Percentiles rank a stretch among this genome's conserved stretches.
These are phyloP conservation scores for Dichotomocladium elegans DNA, from an alignment of 371 early-diverging fungal species.

Conservation along the genomic window DNA sequence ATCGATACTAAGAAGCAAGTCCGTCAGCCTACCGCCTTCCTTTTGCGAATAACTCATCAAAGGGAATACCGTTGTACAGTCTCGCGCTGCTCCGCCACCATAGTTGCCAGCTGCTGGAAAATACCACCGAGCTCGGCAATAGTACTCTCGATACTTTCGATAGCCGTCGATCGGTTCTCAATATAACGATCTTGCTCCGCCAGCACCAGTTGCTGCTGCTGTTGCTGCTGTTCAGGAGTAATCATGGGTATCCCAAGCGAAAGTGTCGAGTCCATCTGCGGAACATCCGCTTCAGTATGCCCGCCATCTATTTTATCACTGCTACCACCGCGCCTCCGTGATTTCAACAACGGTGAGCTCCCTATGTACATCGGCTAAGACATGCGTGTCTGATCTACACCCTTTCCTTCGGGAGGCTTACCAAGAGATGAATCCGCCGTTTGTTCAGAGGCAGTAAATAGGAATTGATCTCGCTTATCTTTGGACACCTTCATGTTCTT, in stretches of 20 bases:
- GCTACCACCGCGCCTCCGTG: slow-evolving; percentile 45
- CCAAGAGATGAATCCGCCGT: slow-evolving; percentile 23
- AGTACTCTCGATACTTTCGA: slow-evolving; percentile 93
- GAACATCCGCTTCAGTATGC: too few relatives aligned
- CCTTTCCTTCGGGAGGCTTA: slow-evolving; percentile 8
- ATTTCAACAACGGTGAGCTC: slow-evolving; percentile 59
- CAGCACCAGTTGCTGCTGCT: slow-evolving; percentile 57
- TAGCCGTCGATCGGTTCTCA: slow-evolving; percentile 84
- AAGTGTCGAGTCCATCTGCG: slow-evolving; percentile 36
- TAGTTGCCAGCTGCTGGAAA: slow-evolving; percentile 89
- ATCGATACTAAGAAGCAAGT: slow-evolving; percentile 95
- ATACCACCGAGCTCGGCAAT: slow-evolving; percentile 96
- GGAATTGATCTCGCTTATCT: slow-evolving; percentile 62
- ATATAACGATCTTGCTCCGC: slow-evolving; percentile 66
- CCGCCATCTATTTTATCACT: too few relatives aligned
- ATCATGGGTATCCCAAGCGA: slow-evolving; percentile 51
- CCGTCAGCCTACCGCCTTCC: not conserved
- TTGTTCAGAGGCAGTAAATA: slow-evolving; percentile 42
- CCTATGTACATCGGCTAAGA: slow-evolving; percentile 14
- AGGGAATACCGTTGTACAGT: slow-evolving; percentile 88
- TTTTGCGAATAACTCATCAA: not conserved
- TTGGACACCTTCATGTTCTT: slow-evolving; percentile 75
- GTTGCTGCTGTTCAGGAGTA: slow-evolving; percentile 49
- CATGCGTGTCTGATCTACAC: not conserved
- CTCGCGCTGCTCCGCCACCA: slow-evolving; percentile 95